Conservation (phyloP, 2,329 filamentous ascomycete genomes). For the Aspergillus sp. region DNA sequence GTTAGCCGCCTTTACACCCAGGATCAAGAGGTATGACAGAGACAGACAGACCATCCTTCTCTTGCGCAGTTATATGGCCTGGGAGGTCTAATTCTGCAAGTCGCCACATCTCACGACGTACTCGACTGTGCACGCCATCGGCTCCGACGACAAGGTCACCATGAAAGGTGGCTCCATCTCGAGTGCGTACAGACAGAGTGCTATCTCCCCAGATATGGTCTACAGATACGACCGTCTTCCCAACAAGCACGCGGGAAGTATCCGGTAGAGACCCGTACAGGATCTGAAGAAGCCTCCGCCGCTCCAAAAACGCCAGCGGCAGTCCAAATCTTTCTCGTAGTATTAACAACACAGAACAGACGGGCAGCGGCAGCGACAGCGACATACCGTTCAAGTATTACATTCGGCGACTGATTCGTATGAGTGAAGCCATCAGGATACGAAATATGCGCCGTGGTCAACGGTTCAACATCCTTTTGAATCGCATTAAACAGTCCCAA, state of each 20-base stretch:
- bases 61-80: not conserved
- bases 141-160: conserved; percentile 44
- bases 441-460: conserved; percentile 6
- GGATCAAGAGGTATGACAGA: not conserved
- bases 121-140: conserved; percentile 44
- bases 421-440: conserved; percentile 6
- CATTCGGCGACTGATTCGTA: not conserved
- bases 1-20: not conserved
- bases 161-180: conserved; percentile 33
- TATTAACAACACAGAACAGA: too few relatives aligned
- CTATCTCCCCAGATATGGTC: conserved; percentile 16
- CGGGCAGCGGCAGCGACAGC: too few relatives aligned
- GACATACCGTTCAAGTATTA: conserved; percentile 8
- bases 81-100: not conserved
- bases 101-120: conserved; percentile 34
- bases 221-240: conserved; percentile 29
- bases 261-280: conserved; percentile 23
- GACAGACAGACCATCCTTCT: conserved; percentile 1
- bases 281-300: conserved; percentile 19
- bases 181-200: conserved; percentile 27
- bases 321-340: conserved; percentile 10
- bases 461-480: conserved; percentile 13
- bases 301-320: conserved; percentile 12
- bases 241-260: conserved; percentile 29
- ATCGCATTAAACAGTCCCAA: conserved; percentile 9